Evolutionary conservation across 192 early-diverging fungal species (phyloP).

Genomic region (Globomyces pollinis-pini): DNA sequence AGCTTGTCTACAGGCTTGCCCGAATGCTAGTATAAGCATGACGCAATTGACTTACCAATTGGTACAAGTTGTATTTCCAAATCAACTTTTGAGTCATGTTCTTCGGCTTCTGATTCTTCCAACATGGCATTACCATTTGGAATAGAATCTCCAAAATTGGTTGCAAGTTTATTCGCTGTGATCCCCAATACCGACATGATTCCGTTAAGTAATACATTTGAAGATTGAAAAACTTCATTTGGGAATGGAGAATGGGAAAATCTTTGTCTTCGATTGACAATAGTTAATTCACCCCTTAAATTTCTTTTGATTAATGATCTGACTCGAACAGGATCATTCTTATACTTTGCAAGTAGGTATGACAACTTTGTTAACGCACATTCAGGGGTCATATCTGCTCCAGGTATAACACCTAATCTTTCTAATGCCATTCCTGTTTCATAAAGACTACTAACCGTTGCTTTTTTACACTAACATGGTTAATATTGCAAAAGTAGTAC

Average conservation of each 20-base stretch:
- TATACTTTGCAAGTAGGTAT: conserved; percentile 75
- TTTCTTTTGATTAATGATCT: conserved; percentile 74
- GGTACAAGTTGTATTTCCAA: conserved; percentile 6
- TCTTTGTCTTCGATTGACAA: conserved; percentile 49
- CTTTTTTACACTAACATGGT: conserved; percentile 65
- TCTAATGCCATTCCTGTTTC: conserved; percentile 80
- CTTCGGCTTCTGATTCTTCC: background rate
- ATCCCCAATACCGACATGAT: conserved; percentile 18
- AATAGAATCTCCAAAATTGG: background rate
- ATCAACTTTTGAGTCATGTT: background rate
- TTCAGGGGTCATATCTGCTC: conserved; percentile 92
- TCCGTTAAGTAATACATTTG: conserved; percentile 13
- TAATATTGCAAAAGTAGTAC: background rate
- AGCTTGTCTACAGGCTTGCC: conserved; percentile 75
- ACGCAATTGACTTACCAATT: conserved; percentile 56
- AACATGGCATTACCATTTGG: no score
- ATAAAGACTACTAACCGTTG: conserved; percentile 84
- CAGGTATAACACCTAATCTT: conserved; percentile 74
- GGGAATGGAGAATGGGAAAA: conserved; percentile 62
- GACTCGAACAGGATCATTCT: conserved; percentile 49
- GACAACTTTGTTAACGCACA: conserved; percentile 94
- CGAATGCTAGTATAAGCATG: conserved; percentile 75
- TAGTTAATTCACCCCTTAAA: conserved; percentile 89
- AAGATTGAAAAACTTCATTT: conserved; percentile 26
- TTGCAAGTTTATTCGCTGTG: background rate